Evolutionary conservation across 1,284 basidiomycete species (phyloP).

Genomic region (Veloboletus limbatus): DNA sequence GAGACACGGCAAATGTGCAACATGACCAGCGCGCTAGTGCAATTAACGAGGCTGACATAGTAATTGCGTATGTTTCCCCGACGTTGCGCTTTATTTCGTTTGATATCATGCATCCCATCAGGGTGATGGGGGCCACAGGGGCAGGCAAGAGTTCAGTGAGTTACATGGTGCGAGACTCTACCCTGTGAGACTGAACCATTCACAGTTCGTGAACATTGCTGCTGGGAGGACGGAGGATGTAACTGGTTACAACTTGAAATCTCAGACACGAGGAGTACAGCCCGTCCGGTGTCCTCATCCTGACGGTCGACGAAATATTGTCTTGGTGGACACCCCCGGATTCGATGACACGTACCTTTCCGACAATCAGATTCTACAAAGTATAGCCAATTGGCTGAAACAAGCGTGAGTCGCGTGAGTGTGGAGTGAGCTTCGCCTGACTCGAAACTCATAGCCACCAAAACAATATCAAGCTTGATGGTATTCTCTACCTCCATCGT

Average conservation of each 20-base stretch:
- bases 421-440: background rate
- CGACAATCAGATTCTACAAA: constrained; percentile 17
- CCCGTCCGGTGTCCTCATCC: constrained; percentile 13
- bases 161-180: background rate
- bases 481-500: constrained; percentile 30
- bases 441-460: constrained; percentile 9
- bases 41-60: constrained; percentile 7
- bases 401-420: constrained; percentile 15
- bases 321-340: constrained; percentile 29
- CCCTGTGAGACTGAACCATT: background rate
- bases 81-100: background rate
- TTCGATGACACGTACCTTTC: constrained; percentile 21
- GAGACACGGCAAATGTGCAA: too few relatives aligned
- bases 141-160: constrained; percentile 40
- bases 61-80: constrained; percentile 18
- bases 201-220: constrained; percentile 21
- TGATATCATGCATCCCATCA: constrained; percentile 5
- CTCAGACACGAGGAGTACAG: constrained; percentile 13
- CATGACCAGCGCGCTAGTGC: background rate
- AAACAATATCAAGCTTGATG: constrained; percentile 20
- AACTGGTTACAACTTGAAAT: background rate
- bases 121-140: constrained; percentile 42
- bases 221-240: constrained; percentile 6
- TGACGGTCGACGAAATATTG: constrained; percentile 16
- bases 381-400: constrained; percentile 24